Evolutionary conservation across 345 rosid genomes (phyloP), one percentile per base, ranked within the genome.

Genomic region (Erucastrum elatum): DNA sequence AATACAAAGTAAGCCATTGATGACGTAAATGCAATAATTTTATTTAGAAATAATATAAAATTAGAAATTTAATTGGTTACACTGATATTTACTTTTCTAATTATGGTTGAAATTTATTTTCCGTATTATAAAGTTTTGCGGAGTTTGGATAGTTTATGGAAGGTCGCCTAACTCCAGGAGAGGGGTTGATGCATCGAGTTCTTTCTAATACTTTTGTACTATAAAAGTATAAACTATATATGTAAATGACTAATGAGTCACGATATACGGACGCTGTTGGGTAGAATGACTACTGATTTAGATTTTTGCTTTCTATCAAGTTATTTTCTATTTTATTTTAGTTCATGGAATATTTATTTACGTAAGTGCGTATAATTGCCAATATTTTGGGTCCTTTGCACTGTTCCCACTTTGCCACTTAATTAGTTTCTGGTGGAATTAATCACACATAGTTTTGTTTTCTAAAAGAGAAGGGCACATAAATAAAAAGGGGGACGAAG

Each of bases 311-410:
- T 80, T 58, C 39, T 37, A 27, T 35, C 21, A 68, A 63, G 31
- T 37, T 64, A 68, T 41, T 31, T 15, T 78, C 4, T 72, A 56
- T 8, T 72, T 61, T 69, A 53, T 63, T 53, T 55, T 69, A 53
- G 44, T 63, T 68, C 30, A n/a, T 80, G 55, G 83, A 80, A 80
- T 74, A 74, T 68, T 68, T 63, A 29, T 74, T 51, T 13, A 63
- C 46, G 70, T 68, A 56, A 74, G 75, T 80, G 82, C 71, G 79
- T 68, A 74, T 79, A 79, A 34, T 74, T 60, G 78, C 82, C 82
- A 80, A 74, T 62, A 37, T 74, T 68, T 69, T 68, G 37, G 39
- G 75, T 63, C 62, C 35, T 68, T 74, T 37, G 11, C 21, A 74
- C 75, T 74, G 71, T 79, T 68, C 31, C 41, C 70, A 74, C 21